A percentile compares a stretch with the other conserved stretches of the same genome.
These are phyloP conservation scores for Candida andamanensis DNA, from an alignment of 805 yeast genomes.

Conservation along the genomic window DNA sequence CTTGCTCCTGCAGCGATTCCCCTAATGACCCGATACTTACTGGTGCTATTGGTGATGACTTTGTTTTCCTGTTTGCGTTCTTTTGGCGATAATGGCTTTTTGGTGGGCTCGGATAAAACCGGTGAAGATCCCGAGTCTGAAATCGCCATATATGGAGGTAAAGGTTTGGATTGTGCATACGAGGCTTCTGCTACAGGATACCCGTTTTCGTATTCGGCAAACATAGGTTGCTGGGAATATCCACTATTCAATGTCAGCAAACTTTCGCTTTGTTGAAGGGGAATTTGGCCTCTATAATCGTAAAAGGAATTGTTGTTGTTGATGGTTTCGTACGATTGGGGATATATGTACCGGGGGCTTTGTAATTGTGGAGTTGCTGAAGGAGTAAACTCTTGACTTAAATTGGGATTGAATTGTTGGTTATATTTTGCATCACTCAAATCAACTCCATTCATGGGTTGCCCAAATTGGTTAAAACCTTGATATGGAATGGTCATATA, in stretches of 20 bases:
- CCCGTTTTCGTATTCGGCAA: too few relatives aligned
- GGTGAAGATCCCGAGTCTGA: too few relatives aligned
- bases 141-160: too few relatives aligned
- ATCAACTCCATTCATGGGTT: slow-evolving; percentile 9
- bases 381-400: too few relatives aligned
- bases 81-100: slow-evolving; percentile 1
- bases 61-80: slow-evolving; percentile 11
- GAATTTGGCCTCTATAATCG: slow-evolving; percentile 4
- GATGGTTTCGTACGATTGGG: slow-evolving; percentile 5
- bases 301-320: slow-evolving; percentile 5
- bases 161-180: too few relatives aligned
- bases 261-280: too few relatives aligned
- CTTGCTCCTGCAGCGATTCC: slow-evolving; percentile 59
- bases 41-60: slow-evolving; percentile 8
- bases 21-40: slow-evolving; percentile 42
- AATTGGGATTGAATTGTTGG: too few relatives aligned
- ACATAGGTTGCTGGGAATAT: too few relatives aligned
- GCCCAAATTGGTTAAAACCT: neutral
- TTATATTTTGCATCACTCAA: too few relatives aligned
- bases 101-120: neutral
- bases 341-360: slow-evolving; percentile 10
- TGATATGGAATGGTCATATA: too few relatives aligned
- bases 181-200: too few relatives aligned
- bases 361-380: slow-evolving; percentile 10
- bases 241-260: too few relatives aligned